Percentiles rank a stretch among this genome's conserved stretches.
Evolutionary conservation across 192 early-diverging fungal species (phyloP).

Genomic region (Coemansia sp.): DNA sequence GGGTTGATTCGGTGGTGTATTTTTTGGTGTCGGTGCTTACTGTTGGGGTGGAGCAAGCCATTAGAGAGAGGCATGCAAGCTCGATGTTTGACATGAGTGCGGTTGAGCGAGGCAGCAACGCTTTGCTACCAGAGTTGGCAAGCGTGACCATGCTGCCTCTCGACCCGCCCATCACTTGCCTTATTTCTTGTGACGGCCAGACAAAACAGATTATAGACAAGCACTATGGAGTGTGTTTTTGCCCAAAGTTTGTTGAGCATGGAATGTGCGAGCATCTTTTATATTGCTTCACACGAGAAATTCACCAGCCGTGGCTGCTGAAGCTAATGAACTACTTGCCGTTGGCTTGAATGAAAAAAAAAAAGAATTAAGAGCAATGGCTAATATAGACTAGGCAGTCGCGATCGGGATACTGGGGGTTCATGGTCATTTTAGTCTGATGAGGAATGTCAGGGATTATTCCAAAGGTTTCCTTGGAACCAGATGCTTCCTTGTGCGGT

Average conservation of each 20-base stretch:
- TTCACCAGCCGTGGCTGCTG: constrained; percentile 34
- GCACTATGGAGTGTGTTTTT: constrained; percentile 33
- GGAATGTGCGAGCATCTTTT: constrained; percentile 32
- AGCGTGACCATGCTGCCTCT: background rate
- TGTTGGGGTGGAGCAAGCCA: constrained; percentile 12
- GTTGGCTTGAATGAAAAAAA: background rate
- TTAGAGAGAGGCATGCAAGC: background rate
- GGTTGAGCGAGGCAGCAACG: constrained; percentile 5
- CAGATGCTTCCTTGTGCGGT: background rate
- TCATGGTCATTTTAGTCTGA: constrained; percentile 38
- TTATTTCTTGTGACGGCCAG: background rate
- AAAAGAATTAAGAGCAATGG: no score
- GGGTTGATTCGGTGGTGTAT: constrained; percentile 35
- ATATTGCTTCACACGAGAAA: constrained; percentile 16
- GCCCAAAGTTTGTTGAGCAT: constrained; percentile 12
- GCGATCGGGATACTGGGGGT: constrained; percentile 31
- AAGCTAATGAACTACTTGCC: constrained; percentile 20
- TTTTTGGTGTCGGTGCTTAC: constrained; percentile 18
- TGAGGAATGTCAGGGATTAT: constrained; percentile 22
- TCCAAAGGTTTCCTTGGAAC: background rate
- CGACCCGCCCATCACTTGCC: constrained; percentile 5
- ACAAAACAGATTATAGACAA: constrained; percentile 20
- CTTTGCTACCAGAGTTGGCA: background rate
- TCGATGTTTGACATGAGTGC: background rate
- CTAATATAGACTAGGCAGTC: constrained; percentile 33